These are phyloP conservation scores for Xerophyta viscosa DNA, from an alignment of 106 monocot species.

Conservation along the genomic window DNA sequence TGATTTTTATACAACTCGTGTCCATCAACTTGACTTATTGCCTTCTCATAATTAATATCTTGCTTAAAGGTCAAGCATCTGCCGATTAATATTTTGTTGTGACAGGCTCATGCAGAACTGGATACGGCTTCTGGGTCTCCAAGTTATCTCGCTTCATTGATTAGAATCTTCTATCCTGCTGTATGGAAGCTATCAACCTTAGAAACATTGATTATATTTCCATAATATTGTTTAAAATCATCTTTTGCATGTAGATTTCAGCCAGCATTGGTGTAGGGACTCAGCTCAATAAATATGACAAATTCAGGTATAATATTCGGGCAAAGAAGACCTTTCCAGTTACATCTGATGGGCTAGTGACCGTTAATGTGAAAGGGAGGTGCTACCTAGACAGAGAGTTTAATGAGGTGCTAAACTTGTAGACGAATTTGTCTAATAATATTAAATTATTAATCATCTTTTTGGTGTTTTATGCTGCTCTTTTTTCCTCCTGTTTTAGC, in stretches of 20 bases:
- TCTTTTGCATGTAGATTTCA: slow-evolving; percentile 29
- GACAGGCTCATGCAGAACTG: slow-evolving; percentile 77
- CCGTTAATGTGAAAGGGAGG: slow-evolving; percentile 67
- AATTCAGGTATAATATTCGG: slow-evolving; percentile 44
- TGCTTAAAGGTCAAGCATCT: no score
- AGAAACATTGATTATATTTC: background rate
- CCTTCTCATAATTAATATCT: no score
- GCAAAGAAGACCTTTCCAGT: slow-evolving; percentile 67
- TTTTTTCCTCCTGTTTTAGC: no score
- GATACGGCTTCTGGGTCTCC: slow-evolving; percentile 49
- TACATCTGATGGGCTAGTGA: slow-evolving; percentile 30
- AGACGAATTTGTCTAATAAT: no score
- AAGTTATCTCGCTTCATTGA: slow-evolving; percentile 43
- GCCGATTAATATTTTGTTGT: slow-evolving; percentile 12
- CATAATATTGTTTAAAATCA: background rate
- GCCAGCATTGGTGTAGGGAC: slow-evolving; percentile 54
- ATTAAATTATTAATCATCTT: no score
- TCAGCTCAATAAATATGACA: slow-evolving; percentile 28
- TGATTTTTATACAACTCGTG: no score
- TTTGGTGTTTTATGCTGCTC: no score
- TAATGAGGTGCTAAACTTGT: no score
- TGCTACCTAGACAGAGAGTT: slow-evolving; percentile 62
- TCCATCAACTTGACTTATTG: no score
- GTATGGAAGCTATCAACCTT: slow-evolving; percentile 13
- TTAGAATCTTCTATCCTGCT: slow-evolving; percentile 61